Evolutionary conservation across 2,329 filamentous ascomycete genomes (phyloP).

Genomic region (Cordyceps farinosa): DNA sequence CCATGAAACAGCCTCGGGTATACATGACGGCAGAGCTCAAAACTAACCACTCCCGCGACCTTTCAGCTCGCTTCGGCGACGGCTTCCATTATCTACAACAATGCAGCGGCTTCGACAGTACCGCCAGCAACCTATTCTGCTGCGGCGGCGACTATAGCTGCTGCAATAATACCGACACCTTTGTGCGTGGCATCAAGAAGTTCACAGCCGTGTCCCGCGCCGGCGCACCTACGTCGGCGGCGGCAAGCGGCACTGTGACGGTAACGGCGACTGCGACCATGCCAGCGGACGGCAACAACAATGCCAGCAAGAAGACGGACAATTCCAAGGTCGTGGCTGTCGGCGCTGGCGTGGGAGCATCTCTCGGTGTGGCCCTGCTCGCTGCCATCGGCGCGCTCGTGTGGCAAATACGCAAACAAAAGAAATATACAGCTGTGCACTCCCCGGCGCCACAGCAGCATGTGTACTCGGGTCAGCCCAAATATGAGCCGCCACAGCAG

Average conservation of each 20-base stretch:
- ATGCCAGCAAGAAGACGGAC: background rate
- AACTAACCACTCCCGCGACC: background rate
- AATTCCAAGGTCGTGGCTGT: constrained; percentile 1
- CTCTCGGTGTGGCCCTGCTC: background rate
- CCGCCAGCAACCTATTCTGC: constrained; percentile 1
- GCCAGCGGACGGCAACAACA: background rate
- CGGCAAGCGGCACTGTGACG: background rate
- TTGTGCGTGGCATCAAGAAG: background rate
- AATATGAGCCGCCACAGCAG: constrained; percentile 1
- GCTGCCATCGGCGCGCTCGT: background rate
- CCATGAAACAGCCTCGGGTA: background rate
- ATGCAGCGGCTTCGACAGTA: constrained; percentile 12
- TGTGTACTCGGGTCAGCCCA: constrained; percentile 3
- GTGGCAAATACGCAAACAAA: constrained; percentile 12
- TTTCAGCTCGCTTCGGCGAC: background rate
- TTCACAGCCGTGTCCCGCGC: constrained; percentile 8
- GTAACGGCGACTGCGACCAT: background rate
- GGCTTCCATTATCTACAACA: constrained; percentile 6
- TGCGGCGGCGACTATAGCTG: constrained; percentile 11
- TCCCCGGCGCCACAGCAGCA: constrained; percentile 3
- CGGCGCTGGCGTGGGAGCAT: background rate
- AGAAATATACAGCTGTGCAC: background rate
- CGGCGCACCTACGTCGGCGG: background rate
- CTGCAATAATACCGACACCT: constrained; percentile 3
- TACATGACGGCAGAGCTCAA: no score